Percentiles rank a stretch among this genome's conserved stretches.
phyloP scores from a whole-genome alignment of 2,329 filamentous ascomycete genomes.

The Aureobasidium uvarum region DNA sequence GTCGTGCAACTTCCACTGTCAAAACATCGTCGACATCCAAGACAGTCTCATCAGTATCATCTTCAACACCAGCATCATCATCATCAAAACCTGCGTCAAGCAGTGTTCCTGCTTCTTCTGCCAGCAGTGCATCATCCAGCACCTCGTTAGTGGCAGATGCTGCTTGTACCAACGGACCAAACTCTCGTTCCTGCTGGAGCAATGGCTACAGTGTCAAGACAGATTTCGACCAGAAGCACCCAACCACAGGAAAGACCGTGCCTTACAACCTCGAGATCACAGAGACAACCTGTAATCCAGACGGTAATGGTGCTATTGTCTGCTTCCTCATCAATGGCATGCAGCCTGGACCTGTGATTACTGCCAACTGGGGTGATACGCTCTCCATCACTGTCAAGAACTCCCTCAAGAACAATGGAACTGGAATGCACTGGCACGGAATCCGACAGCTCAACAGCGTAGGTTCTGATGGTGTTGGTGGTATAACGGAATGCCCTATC shows the following conservation, averaged over 20 bases:
- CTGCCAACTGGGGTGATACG: conserved; percentile 47
- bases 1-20: conserved; percentile 4
- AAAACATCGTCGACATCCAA: conserved; percentile 15
- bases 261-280: conserved; percentile 38
- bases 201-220: conserved; percentile 47
- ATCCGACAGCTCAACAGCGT: conserved; percentile 57
- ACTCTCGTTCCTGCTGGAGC: conserved; percentile 45
- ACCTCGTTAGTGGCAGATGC: conserved; percentile 30
- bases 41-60: not conserved
- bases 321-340: conserved; percentile 59
- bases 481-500: conserved; percentile 48
- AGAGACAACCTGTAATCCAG: conserved; percentile 42
- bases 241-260: conserved; percentile 42
- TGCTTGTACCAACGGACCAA: conserved; percentile 44
- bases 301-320: conserved; percentile 38
- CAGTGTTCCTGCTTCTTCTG: not conserved
- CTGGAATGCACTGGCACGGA: conserved; percentile 61
- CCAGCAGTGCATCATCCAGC: conserved; percentile 14
- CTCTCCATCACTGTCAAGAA: conserved; percentile 58
- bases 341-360: conserved; percentile 65
- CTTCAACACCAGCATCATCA: not conserved
- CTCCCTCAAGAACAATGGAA: conserved; percentile 53
- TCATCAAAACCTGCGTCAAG: not conserved
- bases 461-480: conserved; percentile 57
- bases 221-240: conserved; percentile 47